Evolutionary conservation across 768 basidiomycete genomes (phyloP).

Genomic region (Rhodocollybia butyracea): DNA sequence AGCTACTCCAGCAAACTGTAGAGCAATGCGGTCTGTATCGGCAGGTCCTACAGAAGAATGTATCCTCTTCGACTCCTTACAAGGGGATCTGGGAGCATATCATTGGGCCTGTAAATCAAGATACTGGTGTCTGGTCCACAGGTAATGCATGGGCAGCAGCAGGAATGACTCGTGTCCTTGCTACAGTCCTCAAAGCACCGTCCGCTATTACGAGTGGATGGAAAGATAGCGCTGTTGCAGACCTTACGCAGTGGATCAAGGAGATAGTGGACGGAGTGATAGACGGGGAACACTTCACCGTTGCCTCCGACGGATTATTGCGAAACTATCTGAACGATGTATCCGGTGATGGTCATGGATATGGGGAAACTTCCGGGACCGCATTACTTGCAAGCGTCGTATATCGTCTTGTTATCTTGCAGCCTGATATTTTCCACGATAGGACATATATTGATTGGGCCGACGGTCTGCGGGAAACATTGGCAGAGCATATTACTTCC

Average conservation of each 20-base stretch:
- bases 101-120: constrained; percentile 16
- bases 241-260: constrained; percentile 35
- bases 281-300: constrained; percentile 7
- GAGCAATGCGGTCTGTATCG: constrained; percentile 44
- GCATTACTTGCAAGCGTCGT: constrained; percentile 34
- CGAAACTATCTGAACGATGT: constrained; percentile 39
- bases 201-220: constrained; percentile 20
- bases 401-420: constrained; percentile 32
- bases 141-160: constrained; percentile 20
- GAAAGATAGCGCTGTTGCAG: constrained; percentile 20
- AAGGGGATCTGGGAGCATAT: constrained; percentile 37
- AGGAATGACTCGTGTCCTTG: constrained; percentile 27
- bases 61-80: constrained; percentile 14
- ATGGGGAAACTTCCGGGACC: constrained; percentile 43
- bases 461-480: constrained; percentile 23
- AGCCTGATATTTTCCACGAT: constrained; percentile 14
- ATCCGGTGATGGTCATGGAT: constrained; percentile 26
- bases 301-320: constrained; percentile 31
- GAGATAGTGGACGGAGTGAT: constrained; percentile 42
- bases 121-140: constrained; percentile 18
- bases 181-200: constrained; percentile 40
- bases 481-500: constrained; percentile 24
- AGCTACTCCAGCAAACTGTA: constrained; percentile 40
- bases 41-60: constrained; percentile 2
- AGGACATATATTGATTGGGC: constrained; percentile 36